These are phyloP conservation scores for Podospora didyma DNA, from an alignment of 495 filamentous ascomycete genomes.

Conservation along the genomic window DNA sequence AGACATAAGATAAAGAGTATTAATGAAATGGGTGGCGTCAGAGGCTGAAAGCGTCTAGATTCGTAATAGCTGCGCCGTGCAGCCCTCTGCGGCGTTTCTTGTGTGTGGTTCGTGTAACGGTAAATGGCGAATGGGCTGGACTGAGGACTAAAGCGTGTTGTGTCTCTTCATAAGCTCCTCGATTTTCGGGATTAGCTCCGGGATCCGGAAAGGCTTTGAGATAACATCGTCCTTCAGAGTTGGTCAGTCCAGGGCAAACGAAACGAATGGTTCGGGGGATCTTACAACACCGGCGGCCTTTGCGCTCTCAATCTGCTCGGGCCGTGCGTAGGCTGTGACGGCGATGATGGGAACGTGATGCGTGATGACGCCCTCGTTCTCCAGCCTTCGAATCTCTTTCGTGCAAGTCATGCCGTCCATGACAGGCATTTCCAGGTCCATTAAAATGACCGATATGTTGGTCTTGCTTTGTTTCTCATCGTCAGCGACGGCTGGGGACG, in stretches of 20 bases:
- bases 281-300: constrained; percentile 50
- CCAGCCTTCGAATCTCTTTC: constrained; percentile 61
- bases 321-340: constrained; percentile 73
- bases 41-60: too few relatives aligned
- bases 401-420: constrained; percentile 83
- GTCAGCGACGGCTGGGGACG: not conserved
- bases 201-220: constrained; percentile 74
- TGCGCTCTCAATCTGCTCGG: constrained; percentile 57
- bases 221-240: constrained; percentile 69
- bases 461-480: constrained; percentile 3
- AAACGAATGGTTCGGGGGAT: not conserved
- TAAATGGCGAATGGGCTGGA: too few relatives aligned
- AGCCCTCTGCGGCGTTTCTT: too few relatives aligned
- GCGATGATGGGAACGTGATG: constrained; percentile 72
- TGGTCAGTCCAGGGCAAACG: constrained; percentile 34
- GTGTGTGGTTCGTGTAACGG: too few relatives aligned
- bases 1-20: too few relatives aligned
- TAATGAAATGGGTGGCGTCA: too few relatives aligned
- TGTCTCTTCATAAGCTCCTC: constrained; percentile 42
- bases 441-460: constrained; percentile 63
- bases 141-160: constrained; percentile 3
- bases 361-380: constrained; percentile 45
- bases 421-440: constrained; percentile 86
- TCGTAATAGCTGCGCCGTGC: too few relatives aligned
- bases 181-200: constrained; percentile 68